Base-by-base conservation (phyloP, 495 filamentous ascomycete genomes). In the Aspergillus hancockii region DNA sequence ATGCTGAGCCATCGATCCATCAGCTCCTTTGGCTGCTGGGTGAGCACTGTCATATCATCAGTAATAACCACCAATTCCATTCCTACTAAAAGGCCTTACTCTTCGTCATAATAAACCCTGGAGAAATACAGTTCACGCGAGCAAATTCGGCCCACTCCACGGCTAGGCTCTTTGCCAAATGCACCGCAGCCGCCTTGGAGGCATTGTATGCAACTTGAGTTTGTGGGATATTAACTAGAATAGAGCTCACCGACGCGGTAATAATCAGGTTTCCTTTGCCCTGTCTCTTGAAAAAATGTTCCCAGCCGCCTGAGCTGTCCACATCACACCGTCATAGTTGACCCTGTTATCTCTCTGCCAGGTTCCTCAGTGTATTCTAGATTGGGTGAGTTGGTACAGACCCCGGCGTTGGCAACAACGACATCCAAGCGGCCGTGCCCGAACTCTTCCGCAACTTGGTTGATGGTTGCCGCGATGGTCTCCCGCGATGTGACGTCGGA, bases 361-460 rank as follows among this genome's bases (percentile, higher is more conserved):
- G 55, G 32, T 7, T 62, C 57, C 14, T 50, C 38, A 19, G 56
- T 63, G 54, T 67, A 65, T 9, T 70, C 65, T 34, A 65, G 64
- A 22, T 43, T 59, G 6, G 61, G 57, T 22, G 58, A 34, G n/a
- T 56, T 21, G 12, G 62, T 88, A 8, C 82, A 73, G 34, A 90
- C 84, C n/a, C 88, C 88, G 14, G 85, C 81, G 60, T 91, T 91
- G 43, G 88, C 88, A 38, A 90, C 81, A 65, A 90, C 87, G 59
- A 89, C 75, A 63, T 91, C 88, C n/a, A 91, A 81, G 8, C 85
- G 79, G 49, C 80, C 81, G 8, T 85, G 80, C 49, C 80, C 81
- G 71, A 90, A 88, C 12, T 89, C 85, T 38, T 67, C 47, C n/a
- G 86, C 78, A 54, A 83, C 78, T 23, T 76, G 53, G 58, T 85